phyloP scores from a whole-genome alignment of 1,284 basidiomycete species.

The Melampsora americana region DNA sequence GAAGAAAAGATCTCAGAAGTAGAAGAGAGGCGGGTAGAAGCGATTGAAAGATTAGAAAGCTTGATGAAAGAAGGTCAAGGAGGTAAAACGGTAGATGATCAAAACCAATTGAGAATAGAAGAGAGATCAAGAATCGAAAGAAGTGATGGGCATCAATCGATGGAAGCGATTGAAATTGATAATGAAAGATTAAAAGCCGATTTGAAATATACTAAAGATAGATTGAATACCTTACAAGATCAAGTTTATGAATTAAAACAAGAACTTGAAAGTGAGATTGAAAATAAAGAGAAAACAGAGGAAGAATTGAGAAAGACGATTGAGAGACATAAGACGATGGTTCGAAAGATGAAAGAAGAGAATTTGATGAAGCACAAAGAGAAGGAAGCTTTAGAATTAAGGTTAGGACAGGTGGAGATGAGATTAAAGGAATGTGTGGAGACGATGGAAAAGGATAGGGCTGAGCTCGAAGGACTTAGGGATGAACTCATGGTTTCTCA shows the following conservation, averaged over 20 bases:
- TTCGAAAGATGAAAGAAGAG: slow-evolving; percentile 12
- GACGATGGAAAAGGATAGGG: slow-evolving; percentile 26
- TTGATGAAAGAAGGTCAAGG: background rate
- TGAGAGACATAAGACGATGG: background rate
- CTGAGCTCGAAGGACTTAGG: slow-evolving; percentile 20
- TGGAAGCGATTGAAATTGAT: slow-evolving; percentile 28
- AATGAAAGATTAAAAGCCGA: slow-evolving; percentile 36
- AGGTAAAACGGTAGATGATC: background rate
- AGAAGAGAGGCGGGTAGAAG: background rate
- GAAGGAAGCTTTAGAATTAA: slow-evolving; percentile 1
- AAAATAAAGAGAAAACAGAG: slow-evolving; percentile 1
- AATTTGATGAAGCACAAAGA: background rate
- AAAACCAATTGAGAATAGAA: slow-evolving; percentile 2
- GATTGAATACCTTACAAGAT: slow-evolving; percentile 17
- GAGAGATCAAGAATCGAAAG: background rate
- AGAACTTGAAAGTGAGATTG: slow-evolving; percentile 8
- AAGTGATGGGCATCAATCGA: background rate
- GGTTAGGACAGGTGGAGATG: background rate
- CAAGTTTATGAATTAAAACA: slow-evolving; percentile 29
- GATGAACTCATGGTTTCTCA: slow-evolving; percentile 17
- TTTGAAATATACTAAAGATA: slow-evolving; percentile 32
- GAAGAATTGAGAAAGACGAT: background rate
- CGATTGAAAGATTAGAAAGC: slow-evolving; percentile 2
- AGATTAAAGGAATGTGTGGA: slow-evolving; percentile 17
- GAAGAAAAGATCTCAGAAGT: slow-evolving; percentile 21